These are phyloP conservation scores for Dorcoceras hygrometricum DNA, from an alignment of 257 asterid species.

Conservation along the genomic window DNA sequence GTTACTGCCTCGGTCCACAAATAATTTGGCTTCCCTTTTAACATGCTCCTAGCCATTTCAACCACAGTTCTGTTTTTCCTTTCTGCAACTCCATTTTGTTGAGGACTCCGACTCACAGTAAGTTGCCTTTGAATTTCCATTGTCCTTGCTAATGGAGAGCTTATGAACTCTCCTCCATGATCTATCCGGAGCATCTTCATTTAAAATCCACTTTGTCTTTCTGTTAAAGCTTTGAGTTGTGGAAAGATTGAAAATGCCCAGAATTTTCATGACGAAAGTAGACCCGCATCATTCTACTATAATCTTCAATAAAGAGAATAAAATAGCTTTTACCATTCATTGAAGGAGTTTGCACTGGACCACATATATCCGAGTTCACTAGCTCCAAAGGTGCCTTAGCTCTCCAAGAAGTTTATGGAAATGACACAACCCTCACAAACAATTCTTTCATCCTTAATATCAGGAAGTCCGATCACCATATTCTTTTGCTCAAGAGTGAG, in stretches of 20 bases:
- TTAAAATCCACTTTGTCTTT: too few species aligned
- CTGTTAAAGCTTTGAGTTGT: background rate
- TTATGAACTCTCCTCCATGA: constrained; percentile 3
- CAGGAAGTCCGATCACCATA: too few species aligned
- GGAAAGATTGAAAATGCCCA: background rate
- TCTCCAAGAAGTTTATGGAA: constrained; percentile 1
- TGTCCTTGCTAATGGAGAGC: constrained; percentile 1
- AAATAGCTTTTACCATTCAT: background rate
- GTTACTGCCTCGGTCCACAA: constrained; percentile 16
- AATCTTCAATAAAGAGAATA: constrained; percentile 1
- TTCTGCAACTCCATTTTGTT: background rate
- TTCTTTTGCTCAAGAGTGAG: background rate
- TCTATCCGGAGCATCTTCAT: background rate
- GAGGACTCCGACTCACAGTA: background rate
- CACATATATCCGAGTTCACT: background rate
- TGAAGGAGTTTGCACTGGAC: too few species aligned
- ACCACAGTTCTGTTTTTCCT: constrained; percentile 20
- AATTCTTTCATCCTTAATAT: background rate
- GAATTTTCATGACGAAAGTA: background rate
- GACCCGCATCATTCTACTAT: background rate
- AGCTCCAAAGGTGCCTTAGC: constrained; percentile 5
- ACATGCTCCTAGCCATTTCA: constrained; percentile 21
- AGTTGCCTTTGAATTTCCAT: constrained; percentile 13
- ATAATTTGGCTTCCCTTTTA: constrained; percentile 10
- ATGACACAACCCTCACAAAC: constrained; percentile 13